Percentiles rank a stretch among this genome's conserved stretches.
Evolutionary conservation across 106 monocot species (phyloP).

Genomic region (Ottelia alismoides): DNA sequence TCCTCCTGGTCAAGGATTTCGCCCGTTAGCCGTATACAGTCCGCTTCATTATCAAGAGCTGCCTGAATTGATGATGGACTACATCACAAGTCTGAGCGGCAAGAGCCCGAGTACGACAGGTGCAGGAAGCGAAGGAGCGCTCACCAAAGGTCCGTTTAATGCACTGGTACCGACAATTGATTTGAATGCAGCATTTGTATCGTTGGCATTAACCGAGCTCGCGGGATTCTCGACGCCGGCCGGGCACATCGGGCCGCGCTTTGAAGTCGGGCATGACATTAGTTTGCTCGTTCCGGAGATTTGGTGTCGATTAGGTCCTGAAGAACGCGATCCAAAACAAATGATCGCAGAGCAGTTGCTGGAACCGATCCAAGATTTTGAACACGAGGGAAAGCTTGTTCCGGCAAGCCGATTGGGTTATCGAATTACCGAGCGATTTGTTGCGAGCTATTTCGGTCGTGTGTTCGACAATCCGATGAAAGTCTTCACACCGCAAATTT

Average conservation of each 20-base stretch:
- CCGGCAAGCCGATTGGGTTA: too few relatives aligned
- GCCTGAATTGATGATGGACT: neutral
- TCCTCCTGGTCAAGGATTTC: neutral
- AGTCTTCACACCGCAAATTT: too few relatives aligned
- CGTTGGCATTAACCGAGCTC: neutral
- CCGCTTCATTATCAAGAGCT: neutral
- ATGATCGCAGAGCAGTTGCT: too few relatives aligned
- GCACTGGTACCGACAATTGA: neutral
- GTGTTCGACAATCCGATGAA: too few relatives aligned
- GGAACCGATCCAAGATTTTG: too few relatives aligned
- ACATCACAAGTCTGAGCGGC: neutral
- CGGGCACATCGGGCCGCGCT: neutral
- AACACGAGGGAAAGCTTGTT: too few relatives aligned
- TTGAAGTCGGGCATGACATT: neutral
- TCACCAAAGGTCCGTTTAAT: neutral
- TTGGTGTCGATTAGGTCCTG: neutral
- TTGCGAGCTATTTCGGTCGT: too few relatives aligned
- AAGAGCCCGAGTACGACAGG: neutral
- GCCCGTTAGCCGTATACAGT: neutral
- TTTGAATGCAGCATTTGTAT: neutral
- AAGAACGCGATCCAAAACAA: neutral
- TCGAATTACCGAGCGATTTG: too few relatives aligned
- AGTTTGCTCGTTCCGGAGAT: neutral
- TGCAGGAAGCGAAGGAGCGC: neutral
- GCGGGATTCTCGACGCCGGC: neutral